These are phyloP conservation scores for Psilocybe sp. DNA, from an alignment of 768 basidiomycete species.

Conservation along the genomic window DNA sequence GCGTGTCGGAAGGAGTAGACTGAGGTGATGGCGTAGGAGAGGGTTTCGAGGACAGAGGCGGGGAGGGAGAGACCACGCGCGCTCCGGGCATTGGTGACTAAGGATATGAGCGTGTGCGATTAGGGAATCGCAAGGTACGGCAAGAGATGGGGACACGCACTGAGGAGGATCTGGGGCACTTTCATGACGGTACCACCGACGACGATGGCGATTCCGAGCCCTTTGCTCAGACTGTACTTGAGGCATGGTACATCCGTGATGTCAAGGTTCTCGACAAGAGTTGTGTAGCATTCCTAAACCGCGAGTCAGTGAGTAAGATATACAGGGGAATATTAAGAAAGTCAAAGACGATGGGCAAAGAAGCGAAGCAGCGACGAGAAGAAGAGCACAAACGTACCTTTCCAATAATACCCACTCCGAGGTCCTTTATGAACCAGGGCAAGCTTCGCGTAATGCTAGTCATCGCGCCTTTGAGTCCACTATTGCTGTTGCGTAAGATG, in stretches of 20 bases:
- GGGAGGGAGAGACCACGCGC: constrained; percentile 86
- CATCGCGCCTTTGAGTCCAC: constrained; percentile 35
- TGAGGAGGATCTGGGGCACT: constrained; percentile 87
- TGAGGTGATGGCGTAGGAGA: constrained; percentile 86
- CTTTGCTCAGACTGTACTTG: constrained; percentile 91
- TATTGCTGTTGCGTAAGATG: too few species aligned
- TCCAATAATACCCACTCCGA: constrained; percentile 80
- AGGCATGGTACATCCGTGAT: constrained; percentile 76
- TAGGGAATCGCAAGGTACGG: background rate
- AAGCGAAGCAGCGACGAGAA: background rate
- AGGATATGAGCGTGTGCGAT: constrained; percentile 4
- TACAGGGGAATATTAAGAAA: background rate
- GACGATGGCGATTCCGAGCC: constrained; percentile 88
- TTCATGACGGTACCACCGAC: constrained; percentile 94
- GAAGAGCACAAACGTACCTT: constrained; percentile 47
- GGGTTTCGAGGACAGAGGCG: constrained; percentile 88
- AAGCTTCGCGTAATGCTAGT: constrained; percentile 77
- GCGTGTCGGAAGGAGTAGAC: constrained; percentile 81
- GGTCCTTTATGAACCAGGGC: constrained; percentile 82
- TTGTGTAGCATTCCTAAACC: constrained; percentile 81
- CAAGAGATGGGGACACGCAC: constrained; percentile 40
- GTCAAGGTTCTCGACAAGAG: constrained; percentile 84
- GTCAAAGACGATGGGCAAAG: background rate
- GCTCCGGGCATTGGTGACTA: constrained; percentile 70
- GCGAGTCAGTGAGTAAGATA: background rate